phyloP scores from a whole-genome alignment of 306 rosid species.

The Quercus engelmannii region DNA sequence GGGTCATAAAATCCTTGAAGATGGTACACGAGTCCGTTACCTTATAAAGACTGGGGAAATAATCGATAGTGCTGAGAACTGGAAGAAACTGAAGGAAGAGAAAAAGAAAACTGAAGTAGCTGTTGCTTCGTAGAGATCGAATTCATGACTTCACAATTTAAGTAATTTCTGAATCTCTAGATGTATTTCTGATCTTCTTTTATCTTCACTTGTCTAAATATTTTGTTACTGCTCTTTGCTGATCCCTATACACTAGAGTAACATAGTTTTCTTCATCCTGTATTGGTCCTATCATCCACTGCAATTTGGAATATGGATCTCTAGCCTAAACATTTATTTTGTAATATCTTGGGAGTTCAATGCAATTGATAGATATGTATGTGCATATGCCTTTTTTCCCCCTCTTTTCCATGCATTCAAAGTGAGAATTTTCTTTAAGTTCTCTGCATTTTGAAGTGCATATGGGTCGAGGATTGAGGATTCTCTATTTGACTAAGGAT shows the following conservation, averaged over 20 bases:
- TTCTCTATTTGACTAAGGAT: too few species aligned
- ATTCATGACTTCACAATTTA: constrained; percentile 13
- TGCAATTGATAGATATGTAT: background rate
- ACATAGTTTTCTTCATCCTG: constrained; percentile 11
- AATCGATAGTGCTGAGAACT: constrained; percentile 61
- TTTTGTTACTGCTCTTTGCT: constrained; percentile 9
- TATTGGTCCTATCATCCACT: background rate
- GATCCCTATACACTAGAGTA: constrained; percentile 9
- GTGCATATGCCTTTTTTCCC: background rate
- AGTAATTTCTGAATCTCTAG: constrained; percentile 33
- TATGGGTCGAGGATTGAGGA: background rate
- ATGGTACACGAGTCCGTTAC: constrained; percentile 79
- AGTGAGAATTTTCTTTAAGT: background rate
- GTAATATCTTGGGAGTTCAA: background rate
- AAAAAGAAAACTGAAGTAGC: constrained; percentile 62
- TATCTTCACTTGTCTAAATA: constrained; percentile 20
- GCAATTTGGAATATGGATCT: background rate
- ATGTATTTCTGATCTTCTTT: constrained; percentile 18
- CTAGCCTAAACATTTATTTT: background rate
- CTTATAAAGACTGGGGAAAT: constrained; percentile 92
- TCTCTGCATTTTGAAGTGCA: background rate
- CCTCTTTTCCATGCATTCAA: background rate
- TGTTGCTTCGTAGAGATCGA: constrained; percentile 43
- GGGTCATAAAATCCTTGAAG: constrained; percentile 81
- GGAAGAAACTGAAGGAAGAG: constrained; percentile 77